These are phyloP conservation scores for Penicillium macrosclerotiorum DNA, from an alignment of 495 filamentous ascomycete species.

Conservation along the genomic window DNA sequence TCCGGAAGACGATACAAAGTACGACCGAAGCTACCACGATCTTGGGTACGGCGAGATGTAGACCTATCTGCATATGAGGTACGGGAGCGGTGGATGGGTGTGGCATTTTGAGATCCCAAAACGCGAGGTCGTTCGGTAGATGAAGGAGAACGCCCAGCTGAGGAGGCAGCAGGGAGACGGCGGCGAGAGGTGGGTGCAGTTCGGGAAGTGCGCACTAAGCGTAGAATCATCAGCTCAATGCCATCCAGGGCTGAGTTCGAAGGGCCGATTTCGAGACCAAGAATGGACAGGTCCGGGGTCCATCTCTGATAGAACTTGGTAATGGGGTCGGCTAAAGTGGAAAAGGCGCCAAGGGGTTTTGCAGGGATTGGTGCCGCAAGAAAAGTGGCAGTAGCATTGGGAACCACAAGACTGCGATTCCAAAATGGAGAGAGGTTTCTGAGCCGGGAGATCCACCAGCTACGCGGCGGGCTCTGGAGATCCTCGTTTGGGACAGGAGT, in stretches of 20 bases:
- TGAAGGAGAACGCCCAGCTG: neutral
- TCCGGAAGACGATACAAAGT: conserved; percentile 39
- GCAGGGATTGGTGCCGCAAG: no score
- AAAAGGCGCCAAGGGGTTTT: no score
- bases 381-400: neutral
- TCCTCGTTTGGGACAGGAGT: neutral
- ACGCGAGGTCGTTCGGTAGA: conserved; percentile 1
- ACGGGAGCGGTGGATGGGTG: conserved; percentile 14
- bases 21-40: conserved; percentile 28
- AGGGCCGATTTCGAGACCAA: neutral
- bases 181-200: neutral
- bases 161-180: neutral
- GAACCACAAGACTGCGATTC: neutral
- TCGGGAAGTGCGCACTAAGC: neutral
- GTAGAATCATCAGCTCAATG: neutral
- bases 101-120: conserved; percentile 4
- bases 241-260: neutral
- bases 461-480: neutral
- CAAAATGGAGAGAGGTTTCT: neutral
- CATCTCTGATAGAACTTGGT: no score
- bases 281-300: neutral
- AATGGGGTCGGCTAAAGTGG: no score
- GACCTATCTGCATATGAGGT: conserved; percentile 28
- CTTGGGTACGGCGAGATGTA: conserved; percentile 27
- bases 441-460: neutral